Conservation (phyloP, 2,329 filamentous ascomycete species). For the Monosporascus cannonballus region DNA sequence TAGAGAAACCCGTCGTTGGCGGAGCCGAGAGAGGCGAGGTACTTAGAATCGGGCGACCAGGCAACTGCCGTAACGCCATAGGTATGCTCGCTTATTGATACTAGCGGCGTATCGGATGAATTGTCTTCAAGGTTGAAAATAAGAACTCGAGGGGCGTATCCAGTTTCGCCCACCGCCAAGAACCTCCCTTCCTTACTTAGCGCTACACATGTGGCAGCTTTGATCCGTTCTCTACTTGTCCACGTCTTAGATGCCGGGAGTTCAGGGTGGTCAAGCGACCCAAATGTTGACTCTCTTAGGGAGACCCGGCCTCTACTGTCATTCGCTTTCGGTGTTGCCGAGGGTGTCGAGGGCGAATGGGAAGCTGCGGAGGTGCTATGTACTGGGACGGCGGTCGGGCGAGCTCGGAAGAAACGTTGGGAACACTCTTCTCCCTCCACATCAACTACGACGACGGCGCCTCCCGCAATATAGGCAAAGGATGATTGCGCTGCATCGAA, state of each 20-base stretch:
- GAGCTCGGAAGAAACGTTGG: conserved; percentile 87
- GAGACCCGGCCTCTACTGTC: conserved; percentile 56
- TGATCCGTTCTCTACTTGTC: conserved; percentile 87
- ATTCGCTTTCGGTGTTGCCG: conserved; percentile 54
- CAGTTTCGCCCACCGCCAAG: conserved; percentile 90
- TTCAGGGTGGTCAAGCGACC: conserved; percentile 52
- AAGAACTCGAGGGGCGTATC: conserved; percentile 84
- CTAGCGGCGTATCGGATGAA: conserved; percentile 74
- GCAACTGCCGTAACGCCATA: conserved; percentile 84
- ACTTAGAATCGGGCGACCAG: conserved; percentile 82
- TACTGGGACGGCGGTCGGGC: conserved; percentile 67
- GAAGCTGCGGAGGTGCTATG: conserved; percentile 49
- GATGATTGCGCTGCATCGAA: conserved; percentile 74
- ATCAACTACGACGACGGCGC: conserved; percentile 84
- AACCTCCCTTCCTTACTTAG: conserved; percentile 83
- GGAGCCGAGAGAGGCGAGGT: conserved; percentile 80
- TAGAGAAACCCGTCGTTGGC: conserved; percentile 92
- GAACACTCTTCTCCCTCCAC: conserved; percentile 61
- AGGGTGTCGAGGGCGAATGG: conserved; percentile 43
- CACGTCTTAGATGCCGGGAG: conserved; percentile 63
- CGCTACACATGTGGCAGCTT: conserved; percentile 85
- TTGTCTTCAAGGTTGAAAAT: conserved; percentile 81
- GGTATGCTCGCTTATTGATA: conserved; percentile 81
- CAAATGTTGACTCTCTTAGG: conserved; percentile 42
- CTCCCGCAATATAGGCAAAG: conserved; percentile 90